Percentiles rank a stretch among this genome's conserved stretches.
Evolutionary conservation across 202 grass and related monocot species (phyloP).

Genomic region (Hordeum pubiflorum): DNA sequence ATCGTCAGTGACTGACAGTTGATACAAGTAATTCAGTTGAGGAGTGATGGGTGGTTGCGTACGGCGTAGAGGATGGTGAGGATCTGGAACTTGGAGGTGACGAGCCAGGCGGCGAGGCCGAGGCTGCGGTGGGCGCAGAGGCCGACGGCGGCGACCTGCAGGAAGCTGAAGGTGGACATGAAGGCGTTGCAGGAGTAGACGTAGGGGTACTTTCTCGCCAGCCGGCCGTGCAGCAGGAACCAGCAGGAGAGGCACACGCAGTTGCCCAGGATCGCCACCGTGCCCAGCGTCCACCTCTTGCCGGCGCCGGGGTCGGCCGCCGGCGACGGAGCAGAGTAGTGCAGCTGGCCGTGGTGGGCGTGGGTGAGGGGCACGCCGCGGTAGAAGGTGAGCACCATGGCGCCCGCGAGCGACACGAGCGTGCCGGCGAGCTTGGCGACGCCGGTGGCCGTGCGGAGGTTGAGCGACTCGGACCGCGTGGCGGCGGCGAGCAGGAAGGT

Average conservation of each 20-base stretch:
- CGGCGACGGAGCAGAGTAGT: neutral
- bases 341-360: neutral
- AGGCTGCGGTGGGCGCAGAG: conserved; percentile 50
- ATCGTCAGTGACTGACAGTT: neutral
- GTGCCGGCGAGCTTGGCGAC: conserved; percentile 58
- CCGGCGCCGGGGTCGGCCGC: neutral
- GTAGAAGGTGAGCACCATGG: conserved; percentile 72
- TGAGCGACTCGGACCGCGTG: conserved; percentile 49
- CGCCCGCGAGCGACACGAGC: conserved; percentile 53
- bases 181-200: conserved; percentile 76
- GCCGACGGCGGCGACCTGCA: conserved; percentile 55
- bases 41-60: neutral
- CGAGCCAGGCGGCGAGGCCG: conserved; percentile 42
- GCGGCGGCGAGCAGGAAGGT: conserved; percentile 73
- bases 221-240: conserved; percentile 68
- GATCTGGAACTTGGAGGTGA: conserved; percentile 60
- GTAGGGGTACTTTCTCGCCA: conserved; percentile 70
- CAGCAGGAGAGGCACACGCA: conserved; percentile 71
- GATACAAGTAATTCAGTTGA: too few species aligned
- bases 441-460: conserved; percentile 44
- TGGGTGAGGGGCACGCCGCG: conserved; percentile 43
- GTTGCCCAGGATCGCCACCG: conserved; percentile 52
- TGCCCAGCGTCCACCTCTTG: conserved; percentile 66
- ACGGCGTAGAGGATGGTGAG: conserved; percentile 59
- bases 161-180: conserved; percentile 65